Conservation (phyloP, 2,329 filamentous ascomycete genomes). For the Paraphaeosphaeria minitans region DNA sequence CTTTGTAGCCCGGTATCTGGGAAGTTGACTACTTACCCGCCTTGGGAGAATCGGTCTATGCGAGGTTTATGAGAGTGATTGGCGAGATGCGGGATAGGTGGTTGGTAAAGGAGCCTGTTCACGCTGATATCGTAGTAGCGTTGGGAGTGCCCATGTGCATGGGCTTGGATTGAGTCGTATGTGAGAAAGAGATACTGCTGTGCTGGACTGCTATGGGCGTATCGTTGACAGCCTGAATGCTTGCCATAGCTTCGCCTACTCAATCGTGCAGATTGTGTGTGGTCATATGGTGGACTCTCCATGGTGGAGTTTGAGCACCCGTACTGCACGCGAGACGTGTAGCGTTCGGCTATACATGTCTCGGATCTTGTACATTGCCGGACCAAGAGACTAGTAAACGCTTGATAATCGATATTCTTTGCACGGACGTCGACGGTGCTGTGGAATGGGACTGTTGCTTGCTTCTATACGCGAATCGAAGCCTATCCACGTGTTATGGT, state of each 20-base stretch:
- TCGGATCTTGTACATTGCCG: slow-evolving; percentile 3
- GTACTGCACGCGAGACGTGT: not conserved
- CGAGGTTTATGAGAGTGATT: not conserved
- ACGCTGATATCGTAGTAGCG: not conserved
- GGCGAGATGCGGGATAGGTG: not conserved
- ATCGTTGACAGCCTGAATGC: not conserved
- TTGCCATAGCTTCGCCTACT: not conserved
- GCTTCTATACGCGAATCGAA: not conserved
- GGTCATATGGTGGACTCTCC: not conserved
- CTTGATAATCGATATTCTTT: not conserved
- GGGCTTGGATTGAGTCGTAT: not conserved
- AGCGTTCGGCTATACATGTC: not conserved
- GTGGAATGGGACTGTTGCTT: not conserved
- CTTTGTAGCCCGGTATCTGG: not conserved
- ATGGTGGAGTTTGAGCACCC: not conserved
- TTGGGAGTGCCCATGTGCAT: not conserved
- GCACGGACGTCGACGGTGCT: not conserved
- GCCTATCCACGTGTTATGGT: not conserved
- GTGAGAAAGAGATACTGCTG: not conserved
- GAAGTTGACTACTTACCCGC: slow-evolving; percentile 3
- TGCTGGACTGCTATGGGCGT: too few relatives aligned
- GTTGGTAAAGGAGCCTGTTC: not conserved
- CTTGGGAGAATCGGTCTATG: not conserved
- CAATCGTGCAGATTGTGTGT: not conserved
- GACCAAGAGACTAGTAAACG: not conserved